A percentile compares a stretch with the other conserved stretches of the same genome.
These are phyloP conservation scores for Ophiocytium majus DNA, from an alignment of 352 stramenopile genomes.

Conservation along the genomic window DNA sequence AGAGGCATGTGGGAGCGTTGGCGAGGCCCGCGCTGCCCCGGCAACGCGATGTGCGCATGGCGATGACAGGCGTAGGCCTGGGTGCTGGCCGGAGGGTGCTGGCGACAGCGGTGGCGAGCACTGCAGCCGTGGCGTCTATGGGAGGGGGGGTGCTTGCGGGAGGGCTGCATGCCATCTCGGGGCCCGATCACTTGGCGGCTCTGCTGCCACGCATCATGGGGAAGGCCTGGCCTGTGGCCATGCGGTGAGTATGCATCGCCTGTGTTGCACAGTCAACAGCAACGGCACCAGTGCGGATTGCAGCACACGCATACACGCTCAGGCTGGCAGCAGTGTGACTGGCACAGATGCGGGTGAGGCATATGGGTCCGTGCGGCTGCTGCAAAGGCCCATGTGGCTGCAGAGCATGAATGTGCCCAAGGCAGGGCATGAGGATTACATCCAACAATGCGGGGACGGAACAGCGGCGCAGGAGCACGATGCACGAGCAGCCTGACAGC, in stretches of 20 bases:
- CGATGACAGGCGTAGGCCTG: background rate
- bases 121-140: slow-evolving; percentile 14
- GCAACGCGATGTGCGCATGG: background rate
- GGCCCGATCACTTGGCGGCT: slow-evolving; percentile 74
- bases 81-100: background rate
- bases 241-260: slow-evolving; percentile 42
- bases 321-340: too few species aligned
- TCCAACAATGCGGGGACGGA: too few species aligned
- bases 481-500: too few species aligned
- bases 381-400: too few species aligned
- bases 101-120: background rate
- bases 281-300: too few species aligned
- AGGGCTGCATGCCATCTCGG: slow-evolving; percentile 60
- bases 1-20: background rate
- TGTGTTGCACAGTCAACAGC: too few species aligned
- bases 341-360: too few species aligned
- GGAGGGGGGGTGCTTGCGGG: slow-evolving; percentile 56
- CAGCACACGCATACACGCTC: too few species aligned
- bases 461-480: too few species aligned
- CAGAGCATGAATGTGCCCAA: too few species aligned
- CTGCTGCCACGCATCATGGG: slow-evolving; percentile 70
- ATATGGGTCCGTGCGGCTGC: too few species aligned
- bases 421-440: too few species aligned
- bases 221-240: slow-evolving; percentile 66
- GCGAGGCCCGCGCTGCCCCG: background rate